Percentiles rank a stretch among this genome's conserved stretches.
phyloP scores from a whole-genome alignment of 495 filamentous ascomycete species.

The Penicillium flavigenum region DNA sequence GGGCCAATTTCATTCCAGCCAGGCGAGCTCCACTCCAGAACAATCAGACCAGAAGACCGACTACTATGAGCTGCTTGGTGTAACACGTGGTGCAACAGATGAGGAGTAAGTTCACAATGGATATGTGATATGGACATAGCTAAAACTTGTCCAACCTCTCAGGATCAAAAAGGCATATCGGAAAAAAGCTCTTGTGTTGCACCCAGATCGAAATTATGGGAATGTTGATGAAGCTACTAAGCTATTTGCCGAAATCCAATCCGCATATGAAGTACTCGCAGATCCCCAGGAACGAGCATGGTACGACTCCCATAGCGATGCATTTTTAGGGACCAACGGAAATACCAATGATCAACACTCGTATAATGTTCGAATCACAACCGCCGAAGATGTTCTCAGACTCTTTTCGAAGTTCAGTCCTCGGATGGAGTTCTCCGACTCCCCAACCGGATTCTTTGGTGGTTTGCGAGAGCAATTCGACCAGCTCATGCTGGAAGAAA shows the following conservation, averaged over 20 bases:
- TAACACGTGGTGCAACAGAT: constrained; percentile 68
- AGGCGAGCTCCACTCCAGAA: constrained; percentile 28
- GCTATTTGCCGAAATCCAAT: constrained; percentile 86
- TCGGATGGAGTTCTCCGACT: constrained; percentile 73
- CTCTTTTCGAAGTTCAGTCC: constrained; percentile 75
- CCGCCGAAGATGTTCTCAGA: constrained; percentile 68
- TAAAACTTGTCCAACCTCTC: constrained; percentile 10
- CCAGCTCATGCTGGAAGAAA: constrained; percentile 78
- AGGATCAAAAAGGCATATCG: constrained; percentile 95
- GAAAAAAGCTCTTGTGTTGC: constrained; percentile 84
- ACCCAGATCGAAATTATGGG: constrained; percentile 92
- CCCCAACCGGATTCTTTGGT: constrained; percentile 76
- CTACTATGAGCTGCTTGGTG: constrained; percentile 85
- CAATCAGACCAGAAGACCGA: constrained; percentile 60
- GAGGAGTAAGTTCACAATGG: constrained; percentile 68
- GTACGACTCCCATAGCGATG: constrained; percentile 93
- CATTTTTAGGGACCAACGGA: constrained; percentile 65
- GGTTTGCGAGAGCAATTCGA: constrained; percentile 72
- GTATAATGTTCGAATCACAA: constrained; percentile 67
- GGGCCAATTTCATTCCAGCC: constrained; percentile 76
- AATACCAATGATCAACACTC: constrained; percentile 51
- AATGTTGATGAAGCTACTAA: constrained; percentile 78
- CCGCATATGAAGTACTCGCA: constrained; percentile 91
- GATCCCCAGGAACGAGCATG: constrained; percentile 94
- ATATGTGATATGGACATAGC: neutral